phyloP scores from a whole-genome alignment of 768 basidiomycete species.

The Boletus huronensis region DNA sequence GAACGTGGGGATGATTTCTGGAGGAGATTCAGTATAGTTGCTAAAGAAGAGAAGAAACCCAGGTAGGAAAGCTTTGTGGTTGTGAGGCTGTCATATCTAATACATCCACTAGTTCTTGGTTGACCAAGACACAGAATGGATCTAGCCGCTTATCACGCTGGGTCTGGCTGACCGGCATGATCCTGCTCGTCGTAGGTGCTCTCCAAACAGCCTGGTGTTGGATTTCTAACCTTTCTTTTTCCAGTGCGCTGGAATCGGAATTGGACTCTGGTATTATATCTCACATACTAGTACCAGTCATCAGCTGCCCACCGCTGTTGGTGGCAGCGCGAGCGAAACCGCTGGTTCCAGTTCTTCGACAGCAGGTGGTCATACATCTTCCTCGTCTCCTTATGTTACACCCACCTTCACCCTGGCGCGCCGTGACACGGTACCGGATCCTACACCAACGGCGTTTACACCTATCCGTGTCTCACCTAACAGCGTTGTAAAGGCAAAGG shows the following conservation, averaged over 20 bases:
- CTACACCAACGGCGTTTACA: conserved; percentile 15
- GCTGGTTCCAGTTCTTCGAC: conserved; percentile 18
- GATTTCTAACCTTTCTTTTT: not conserved
- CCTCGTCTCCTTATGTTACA: conserved; percentile 42
- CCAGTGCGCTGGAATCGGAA: conserved; percentile 50
- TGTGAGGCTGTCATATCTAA: not conserved
- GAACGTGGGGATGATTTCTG: conserved; percentile 83
- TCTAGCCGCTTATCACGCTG: conserved; percentile 53
- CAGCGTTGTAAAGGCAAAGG: not conserved
- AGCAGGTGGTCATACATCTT: conserved; percentile 12
- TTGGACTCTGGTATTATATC: conserved; percentile 58
- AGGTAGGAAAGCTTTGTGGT: conserved; percentile 27
- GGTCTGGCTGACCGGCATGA: conserved; percentile 67
- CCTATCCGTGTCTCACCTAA: conserved; percentile 6
- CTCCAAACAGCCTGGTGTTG: not conserved
- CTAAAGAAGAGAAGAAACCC: conserved; percentile 62
- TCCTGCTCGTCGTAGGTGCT: conserved; percentile 50
- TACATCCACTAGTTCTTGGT: conserved; percentile 51
- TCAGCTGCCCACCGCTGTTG: conserved; percentile 56
- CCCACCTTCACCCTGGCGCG: conserved; percentile 60
- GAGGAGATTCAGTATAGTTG: conserved; percentile 83
- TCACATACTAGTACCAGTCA: conserved; percentile 49
- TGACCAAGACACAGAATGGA: conserved; percentile 58
- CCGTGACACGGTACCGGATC: conserved; percentile 26
- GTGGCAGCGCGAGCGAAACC: conserved; percentile 55